Conservation (phyloP, 768 basidiomycete species). For the Leccinum ochraceum region DNA sequence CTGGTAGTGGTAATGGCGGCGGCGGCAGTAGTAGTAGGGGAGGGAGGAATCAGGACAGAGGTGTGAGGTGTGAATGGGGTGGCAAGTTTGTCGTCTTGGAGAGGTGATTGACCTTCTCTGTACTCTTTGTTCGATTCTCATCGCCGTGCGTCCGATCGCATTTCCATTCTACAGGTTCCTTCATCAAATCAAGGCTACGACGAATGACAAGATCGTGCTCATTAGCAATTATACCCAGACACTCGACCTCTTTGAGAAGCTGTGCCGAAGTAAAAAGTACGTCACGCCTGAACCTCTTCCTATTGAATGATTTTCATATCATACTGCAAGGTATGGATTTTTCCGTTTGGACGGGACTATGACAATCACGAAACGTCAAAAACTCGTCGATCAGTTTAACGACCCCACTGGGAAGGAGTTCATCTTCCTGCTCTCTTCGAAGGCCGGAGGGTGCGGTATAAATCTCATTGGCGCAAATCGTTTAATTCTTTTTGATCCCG, state of each 20-base stretch:
- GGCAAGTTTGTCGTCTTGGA: constrained; percentile 95
- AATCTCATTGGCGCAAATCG: constrained; percentile 96
- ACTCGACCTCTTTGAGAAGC: constrained; percentile 87
- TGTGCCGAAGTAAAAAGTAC: constrained; percentile 84
- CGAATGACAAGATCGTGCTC: constrained; percentile 92
- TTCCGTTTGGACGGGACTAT: constrained; percentile 94
- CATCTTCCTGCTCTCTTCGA: constrained; percentile 90
- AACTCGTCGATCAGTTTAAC: constrained; percentile 96
- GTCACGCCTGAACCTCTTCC: constrained; percentile 14
- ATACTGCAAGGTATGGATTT: constrained; percentile 70
- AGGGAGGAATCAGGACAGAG: constrained; percentile 37
- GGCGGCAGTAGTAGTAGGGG: constrained; percentile 41
- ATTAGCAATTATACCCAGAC: constrained; percentile 98
- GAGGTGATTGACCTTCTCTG: constrained; percentile 48
- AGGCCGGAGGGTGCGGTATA: constrained; percentile 96
- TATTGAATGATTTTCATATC: background rate
- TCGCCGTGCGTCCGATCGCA: background rate
- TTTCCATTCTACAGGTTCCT: constrained; percentile 61
- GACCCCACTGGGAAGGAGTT: constrained; percentile 92
- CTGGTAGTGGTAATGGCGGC: background rate
- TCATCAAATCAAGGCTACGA: constrained; percentile 76
- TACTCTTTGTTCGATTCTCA: background rate
- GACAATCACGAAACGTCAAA: constrained; percentile 89
- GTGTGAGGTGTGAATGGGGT: constrained; percentile 77
- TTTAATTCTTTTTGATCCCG: constrained; percentile 91